Evolutionary conservation across 2,329 filamentous ascomycete genomes (phyloP), one percentile per base, ranked within the genome.

Genomic region (Pseudocercospora eumusae): DNA sequence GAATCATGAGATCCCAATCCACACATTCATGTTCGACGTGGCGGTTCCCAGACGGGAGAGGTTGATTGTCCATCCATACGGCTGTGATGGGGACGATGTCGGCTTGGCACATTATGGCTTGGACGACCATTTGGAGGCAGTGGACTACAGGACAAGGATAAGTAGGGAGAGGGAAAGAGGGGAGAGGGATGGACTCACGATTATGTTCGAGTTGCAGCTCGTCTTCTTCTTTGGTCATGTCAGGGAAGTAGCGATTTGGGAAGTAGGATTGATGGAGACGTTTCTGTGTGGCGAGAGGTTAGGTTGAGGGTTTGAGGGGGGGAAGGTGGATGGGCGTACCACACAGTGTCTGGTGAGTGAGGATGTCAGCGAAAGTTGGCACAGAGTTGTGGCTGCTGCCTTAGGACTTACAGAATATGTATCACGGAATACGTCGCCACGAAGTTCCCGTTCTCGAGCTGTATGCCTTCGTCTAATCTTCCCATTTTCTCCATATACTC

Each of bases 261-360:
- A 57, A 57, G 33, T 57, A 45, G 4, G 55, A 57, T 31, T 57
- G 36, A 6, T 57, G 55, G 55, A 57, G 55, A 15, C 55, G 55
- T 57, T 57, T 42, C 55, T 56, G 36, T 4, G 52, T 18, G 18
- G 9, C 1, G 15, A 28, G 3, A 6, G 11, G 33, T 56, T 44
- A 40, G 52, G 1, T 9, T 31, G 1, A 9, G 18, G n/a, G 5
- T 23, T 52, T 23, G 23, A 52, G 11, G 7, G 11, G 5, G 1
- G 11, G 31, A 10, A 11, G n/a, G n/a, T 11, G 31, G 25, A 11
- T 25, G 47, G 1, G 3, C 47, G n/a, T 52, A 52, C 47, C 25
- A 52, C 47, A 7, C 47, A 52, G 23, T 52, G 47, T 9, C 44
- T 47, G 23, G n/a, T n/a, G n/a, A n/a, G 21, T 3, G 18, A 11